Conservation (phyloP, 179 eudicot species). For the Heliamphora pulchella region DNA sequence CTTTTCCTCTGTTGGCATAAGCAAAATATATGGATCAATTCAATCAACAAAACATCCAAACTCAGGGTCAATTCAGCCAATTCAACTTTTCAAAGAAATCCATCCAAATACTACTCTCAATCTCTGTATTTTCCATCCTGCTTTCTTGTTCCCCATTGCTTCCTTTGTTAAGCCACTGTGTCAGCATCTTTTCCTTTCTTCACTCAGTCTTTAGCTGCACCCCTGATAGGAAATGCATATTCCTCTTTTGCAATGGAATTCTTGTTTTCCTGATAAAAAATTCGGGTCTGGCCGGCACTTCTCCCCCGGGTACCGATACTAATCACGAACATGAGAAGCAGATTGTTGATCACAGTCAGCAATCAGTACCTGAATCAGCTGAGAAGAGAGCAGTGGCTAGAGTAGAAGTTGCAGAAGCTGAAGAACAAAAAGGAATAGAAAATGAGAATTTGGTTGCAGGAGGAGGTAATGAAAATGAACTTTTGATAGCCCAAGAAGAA, state of each 20-base stretch:
- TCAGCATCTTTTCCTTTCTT: constrained; percentile 3
- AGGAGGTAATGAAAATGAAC: not conserved
- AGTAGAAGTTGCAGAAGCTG: not conserved
- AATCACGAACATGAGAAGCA: not conserved
- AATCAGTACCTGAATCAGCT: constrained; percentile 11
- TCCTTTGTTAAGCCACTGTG: not conserved
- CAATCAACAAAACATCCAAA: constrained; percentile 1
- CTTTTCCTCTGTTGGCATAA: not conserved
- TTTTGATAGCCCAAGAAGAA: not conserved
- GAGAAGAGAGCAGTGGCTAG: constrained; percentile 10
- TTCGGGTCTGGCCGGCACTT: constrained; percentile 18
- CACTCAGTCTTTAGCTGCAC: constrained; percentile 17
- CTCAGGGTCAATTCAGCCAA: not conserved
- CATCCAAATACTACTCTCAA: constrained; percentile 22
- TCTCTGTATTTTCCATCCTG: constrained; percentile 24
- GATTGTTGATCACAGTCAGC: not conserved
- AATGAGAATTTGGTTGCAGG: constrained; percentile 9
- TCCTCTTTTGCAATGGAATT: constrained; percentile 38
- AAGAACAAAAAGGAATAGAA: constrained; percentile 12
- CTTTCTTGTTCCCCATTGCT: constrained; percentile 16
- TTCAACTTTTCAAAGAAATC: constrained; percentile 18
- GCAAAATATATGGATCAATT: constrained; percentile 11
- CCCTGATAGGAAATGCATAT: constrained; percentile 31
- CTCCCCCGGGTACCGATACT: not conserved
- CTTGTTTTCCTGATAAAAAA: constrained; percentile 25